These are phyloP conservation scores for Paraurostyla sp. DNA, from an alignment of 73 alveolate genomes.

Conservation along the genomic window DNA sequence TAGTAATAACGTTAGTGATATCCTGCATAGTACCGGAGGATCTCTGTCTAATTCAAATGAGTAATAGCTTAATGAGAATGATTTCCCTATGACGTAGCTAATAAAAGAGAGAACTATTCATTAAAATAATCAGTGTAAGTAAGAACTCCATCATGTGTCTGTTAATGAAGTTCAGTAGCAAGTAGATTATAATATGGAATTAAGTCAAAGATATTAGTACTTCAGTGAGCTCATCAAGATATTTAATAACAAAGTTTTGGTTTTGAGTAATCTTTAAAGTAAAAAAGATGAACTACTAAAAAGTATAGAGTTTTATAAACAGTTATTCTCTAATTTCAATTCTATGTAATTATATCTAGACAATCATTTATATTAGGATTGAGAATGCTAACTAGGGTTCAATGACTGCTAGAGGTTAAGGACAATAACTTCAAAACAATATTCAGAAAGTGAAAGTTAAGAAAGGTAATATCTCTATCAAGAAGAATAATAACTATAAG, in stretches of 20 bases:
- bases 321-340: background rate
- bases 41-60: background rate
- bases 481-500: too few species aligned
- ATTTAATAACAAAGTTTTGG: background rate
- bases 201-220: background rate
- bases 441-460: too few species aligned
- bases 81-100: slow-evolving; percentile 29
- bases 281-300: slow-evolving; percentile 7
- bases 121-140: background rate
- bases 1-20: background rate
- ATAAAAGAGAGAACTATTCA: background rate
- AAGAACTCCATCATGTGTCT: background rate
- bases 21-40: background rate
- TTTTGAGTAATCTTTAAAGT: background rate
- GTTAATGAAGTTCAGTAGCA: background rate
- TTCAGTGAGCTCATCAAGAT: background rate
- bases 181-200: background rate
- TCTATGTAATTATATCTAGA: too few species aligned
- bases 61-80: slow-evolving; percentile 6
- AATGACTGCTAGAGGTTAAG: too few species aligned
- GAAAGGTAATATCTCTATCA: too few species aligned
- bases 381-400: background rate
- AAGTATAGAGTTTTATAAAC: background rate
- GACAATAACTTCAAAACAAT: too few species aligned
- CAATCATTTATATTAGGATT: too few species aligned